Evolutionary conservation across 73 alveolate species (phyloP).

Genomic region (Tetrahymena borealis): DNA sequence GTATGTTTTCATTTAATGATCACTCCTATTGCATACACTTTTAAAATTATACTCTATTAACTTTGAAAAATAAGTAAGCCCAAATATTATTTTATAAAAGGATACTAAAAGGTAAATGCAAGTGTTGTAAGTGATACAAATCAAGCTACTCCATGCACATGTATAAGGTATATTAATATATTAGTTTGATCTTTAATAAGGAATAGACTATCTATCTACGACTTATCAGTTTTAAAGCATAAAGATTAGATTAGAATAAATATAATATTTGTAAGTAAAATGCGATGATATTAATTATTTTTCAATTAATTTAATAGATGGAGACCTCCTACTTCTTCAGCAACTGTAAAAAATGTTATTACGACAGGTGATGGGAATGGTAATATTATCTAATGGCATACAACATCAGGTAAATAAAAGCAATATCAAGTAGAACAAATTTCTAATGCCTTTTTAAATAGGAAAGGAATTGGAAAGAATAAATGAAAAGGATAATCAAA

Average conservation of each 20-base stretch:
- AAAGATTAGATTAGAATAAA: too few species aligned
- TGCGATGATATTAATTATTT: too few species aligned
- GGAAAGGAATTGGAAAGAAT: slow-evolving; percentile 9
- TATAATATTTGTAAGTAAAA: too few species aligned
- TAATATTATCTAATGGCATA: neutral
- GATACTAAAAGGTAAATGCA: neutral
- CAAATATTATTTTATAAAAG: neutral
- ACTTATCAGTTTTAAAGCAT: too few species aligned
- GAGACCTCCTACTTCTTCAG: slow-evolving; percentile 15
- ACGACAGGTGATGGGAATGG: slow-evolving; percentile 29
- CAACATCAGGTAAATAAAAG: slow-evolving; percentile 9
- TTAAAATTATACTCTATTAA: neutral
- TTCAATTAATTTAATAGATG: neutral
- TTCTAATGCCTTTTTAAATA: neutral
- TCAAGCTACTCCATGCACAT: slow-evolving; percentile 29
- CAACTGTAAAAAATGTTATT: slow-evolving; percentile 16
- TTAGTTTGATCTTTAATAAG: too few species aligned
- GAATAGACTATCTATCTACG: too few species aligned
- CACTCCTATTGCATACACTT: neutral
- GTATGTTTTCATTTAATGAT: too few species aligned
- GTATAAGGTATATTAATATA: slow-evolving; percentile 17
- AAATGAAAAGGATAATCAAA: slow-evolving; percentile 18
- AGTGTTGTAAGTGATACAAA: neutral
- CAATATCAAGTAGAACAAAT: neutral
- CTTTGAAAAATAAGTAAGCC: neutral